Evolutionary conservation across 768 basidiomycete genomes (phyloP), one percentile per base, ranked within the genome.

Genomic region (Boletus reticulatus): DNA sequence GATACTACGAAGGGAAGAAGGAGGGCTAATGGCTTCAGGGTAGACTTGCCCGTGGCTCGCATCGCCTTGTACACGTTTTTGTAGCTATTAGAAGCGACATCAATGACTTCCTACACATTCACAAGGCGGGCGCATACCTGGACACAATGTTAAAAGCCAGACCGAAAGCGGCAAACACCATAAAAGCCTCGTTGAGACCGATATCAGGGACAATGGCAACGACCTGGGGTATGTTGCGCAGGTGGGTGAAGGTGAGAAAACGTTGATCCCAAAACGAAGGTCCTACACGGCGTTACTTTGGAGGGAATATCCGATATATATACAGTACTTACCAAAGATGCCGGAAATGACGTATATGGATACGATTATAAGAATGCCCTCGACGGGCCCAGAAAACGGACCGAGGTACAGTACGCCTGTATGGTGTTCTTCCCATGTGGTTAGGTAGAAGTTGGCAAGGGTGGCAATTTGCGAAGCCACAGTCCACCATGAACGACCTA

Each of bases 401-500:
- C 92, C 94, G 17, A 99, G 86, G 76, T 87, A 99, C 16, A 99
- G 77, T 60, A 89, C 86, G 24, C 95, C 92, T 3, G 95, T 98
- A 62, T 98, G 89, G 64, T 90, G 94, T 70, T 96, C 83, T 61
- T 87, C 87, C 86, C 86, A 88, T 19, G 87, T 89, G 2, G 85
- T 84, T 38, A 88, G 73, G 69, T 89, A 89, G 68, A 89, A 89
- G 68, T 82, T 88, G 37, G 81, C 82, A 20, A 87, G 74, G 0
- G 84, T 82, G 11, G 82, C 85, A 6, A 81, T 78, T 68, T 95
- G 92, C 1, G 89, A 89, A 0, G 89, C 83, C 2, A 98, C 87
- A 0, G 94, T 98, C 96, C 94, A 98, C 94, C 97, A 98, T 0
- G 92, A 94, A n/a, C 94, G 80, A 13, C 92, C 93, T 19, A 98